Evolutionary conservation across 495 filamentous ascomycete species (phyloP), one percentile per base, ranked within the genome.

Genomic region (Darksidea phi): DNA sequence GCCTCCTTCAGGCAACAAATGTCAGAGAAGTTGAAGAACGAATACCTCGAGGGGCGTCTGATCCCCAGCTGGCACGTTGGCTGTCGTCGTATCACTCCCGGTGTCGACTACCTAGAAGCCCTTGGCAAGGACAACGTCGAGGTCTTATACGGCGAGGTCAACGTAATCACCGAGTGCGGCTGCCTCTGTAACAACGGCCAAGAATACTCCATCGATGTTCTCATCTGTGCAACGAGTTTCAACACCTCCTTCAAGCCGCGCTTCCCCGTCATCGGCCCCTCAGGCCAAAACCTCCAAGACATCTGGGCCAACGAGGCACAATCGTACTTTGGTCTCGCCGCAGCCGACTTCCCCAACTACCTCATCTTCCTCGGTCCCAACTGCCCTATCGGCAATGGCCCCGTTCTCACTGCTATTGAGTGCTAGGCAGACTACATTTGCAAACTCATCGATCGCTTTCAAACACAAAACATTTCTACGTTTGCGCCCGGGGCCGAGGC

Each of bases 401-500:
- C 68, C 2, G 57, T 72, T 8, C 46, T 72, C 1, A 53, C 41
- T 32, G 64, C 67, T 32, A 72, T 70, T n/a, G 82, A 84, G 57
- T 75, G 70, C 25, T 69, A 73, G 18, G 72, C 78, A 10, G 80
- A 83, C 48, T 84, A 84, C 59, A 77, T 84, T 68, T 73, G 79
- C 0, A 67, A 74, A 50, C 75, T 80, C n/a, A 68, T 81, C 24
- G 65, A 69, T 28, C 80, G 81, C 61, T 69, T 57, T 52, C 71
- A 73, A 45, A 73, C 70, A 3, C 48, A 73, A 57, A 73, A 73
- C 55, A 68, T 71, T 53, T 52, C 60, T 10, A 57, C 37, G n/a
- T 72, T 72, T 50, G 36, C 70, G 15, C 74, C 76, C 3, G 75
- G 74, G 28, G 64, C 37, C 34, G 75, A 78, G 6, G 77, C 77